Evolutionary conservation across 164 flowering plant genomes (phyloP).

Genomic region (Amborella trichopoda): DNA sequence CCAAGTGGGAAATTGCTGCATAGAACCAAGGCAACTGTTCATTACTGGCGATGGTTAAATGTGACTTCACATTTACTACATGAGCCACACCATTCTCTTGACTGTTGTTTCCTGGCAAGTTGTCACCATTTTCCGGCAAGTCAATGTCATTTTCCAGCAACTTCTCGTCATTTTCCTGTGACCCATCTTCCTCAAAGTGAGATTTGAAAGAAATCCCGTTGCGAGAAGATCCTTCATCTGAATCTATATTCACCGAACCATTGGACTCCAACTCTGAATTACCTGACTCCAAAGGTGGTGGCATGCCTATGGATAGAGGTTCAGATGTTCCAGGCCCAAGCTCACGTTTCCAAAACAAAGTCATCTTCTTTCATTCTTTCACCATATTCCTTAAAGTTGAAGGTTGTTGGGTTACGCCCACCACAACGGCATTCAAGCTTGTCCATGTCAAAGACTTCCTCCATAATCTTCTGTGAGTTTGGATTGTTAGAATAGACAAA

Average conservation of each 20-base stretch:
- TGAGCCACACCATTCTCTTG: no score
- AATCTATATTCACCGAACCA: slow-evolving; percentile 19
- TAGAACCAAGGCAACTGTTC: no score
- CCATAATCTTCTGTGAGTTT: slow-evolving; percentile 52
- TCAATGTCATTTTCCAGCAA: no score
- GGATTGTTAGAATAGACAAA: slow-evolving; percentile 69
- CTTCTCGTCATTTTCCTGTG: no score
- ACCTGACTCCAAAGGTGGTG: slow-evolving; percentile 11
- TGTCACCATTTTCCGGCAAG: no score
- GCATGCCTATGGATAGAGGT: slow-evolving; percentile 6
- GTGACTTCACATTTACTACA: no score
- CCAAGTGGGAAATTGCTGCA: no score
- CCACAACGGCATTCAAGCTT: slow-evolving; percentile 71
- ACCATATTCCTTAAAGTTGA: slow-evolving; percentile 52
- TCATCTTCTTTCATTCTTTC: slow-evolving; percentile 84
- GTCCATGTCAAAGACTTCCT: slow-evolving; percentile 70
- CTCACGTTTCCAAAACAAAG: slow-evolving; percentile 30
- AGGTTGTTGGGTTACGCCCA: slow-evolving; percentile 43
- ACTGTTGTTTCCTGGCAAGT: no score
- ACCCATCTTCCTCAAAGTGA: no score
- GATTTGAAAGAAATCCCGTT: no score
- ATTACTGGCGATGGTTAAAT: no score
- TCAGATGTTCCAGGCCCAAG: slow-evolving; percentile 9
- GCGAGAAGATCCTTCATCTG: no score
- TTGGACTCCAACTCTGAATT: slow-evolving; percentile 30